A percentile compares a stretch with the other conserved stretches of the same genome.
phyloP scores from a whole-genome alignment of 2,329 filamentous ascomycete species.

The Microdochium bolleyi region DNA sequence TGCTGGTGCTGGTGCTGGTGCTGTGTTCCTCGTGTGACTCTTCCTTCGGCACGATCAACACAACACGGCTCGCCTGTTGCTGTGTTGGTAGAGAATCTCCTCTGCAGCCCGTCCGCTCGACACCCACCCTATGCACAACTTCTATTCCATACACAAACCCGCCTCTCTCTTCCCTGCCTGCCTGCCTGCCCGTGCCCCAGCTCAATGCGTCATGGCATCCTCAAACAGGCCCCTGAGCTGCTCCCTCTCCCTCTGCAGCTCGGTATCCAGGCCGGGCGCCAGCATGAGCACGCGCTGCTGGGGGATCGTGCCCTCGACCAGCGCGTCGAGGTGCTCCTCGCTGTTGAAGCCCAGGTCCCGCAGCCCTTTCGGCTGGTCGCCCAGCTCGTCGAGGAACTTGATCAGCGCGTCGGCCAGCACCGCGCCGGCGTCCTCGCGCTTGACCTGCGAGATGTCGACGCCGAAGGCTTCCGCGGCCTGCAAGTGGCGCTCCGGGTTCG shows the following conservation, averaged over 20 bases:
- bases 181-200: too few species aligned
- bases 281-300: constrained; percentile 87
- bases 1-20: too few species aligned
- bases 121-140: too few species aligned
- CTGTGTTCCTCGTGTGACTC: too few species aligned
- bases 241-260: constrained; percentile 62
- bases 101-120: too few species aligned
- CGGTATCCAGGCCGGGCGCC: constrained; percentile 70
- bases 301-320: constrained; percentile 93
- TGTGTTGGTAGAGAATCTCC: too few species aligned
- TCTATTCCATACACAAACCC: too few species aligned
- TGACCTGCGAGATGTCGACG: constrained; percentile 80
- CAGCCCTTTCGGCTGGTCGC: constrained; percentile 84
- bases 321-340: constrained; percentile 62
- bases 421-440: constrained; percentile 82
- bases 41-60: too few species aligned
- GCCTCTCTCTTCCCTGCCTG: background rate
- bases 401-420: constrained; percentile 77
- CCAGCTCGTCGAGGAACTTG: constrained; percentile 72
- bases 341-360: constrained; percentile 71
- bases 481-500: constrained; percentile 87
- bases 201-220: constrained; percentile 35
- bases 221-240: constrained; percentile 66
- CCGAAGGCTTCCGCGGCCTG: constrained; percentile 86
- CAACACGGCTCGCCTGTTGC: too few species aligned